Evolutionary conservation across 176 grass and related monocot species (phyloP), one percentile per base, ranked within the genome.

Genomic region (Eleusine coracana): DNA sequence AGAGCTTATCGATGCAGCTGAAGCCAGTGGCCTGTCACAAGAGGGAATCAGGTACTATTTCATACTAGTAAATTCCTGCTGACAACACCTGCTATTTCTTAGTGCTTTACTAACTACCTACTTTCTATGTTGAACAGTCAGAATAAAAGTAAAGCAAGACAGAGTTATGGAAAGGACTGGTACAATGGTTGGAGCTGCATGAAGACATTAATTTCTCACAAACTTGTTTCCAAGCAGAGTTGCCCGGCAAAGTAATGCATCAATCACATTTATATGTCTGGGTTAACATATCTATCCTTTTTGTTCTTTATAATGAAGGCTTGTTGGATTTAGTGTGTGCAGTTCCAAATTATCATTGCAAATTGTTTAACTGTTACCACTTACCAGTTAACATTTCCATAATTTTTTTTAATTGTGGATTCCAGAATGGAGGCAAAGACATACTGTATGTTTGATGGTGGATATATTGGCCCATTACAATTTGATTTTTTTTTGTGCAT

Each of bases 181-280:
- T 93, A 93, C 78, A 88, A 71, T 88, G 95, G 95, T 75, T 98
- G 95, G 95, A 98, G 48, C 70, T 91, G 92, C 79, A 94, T 97
- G 88, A 98, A 98, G 84, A 98, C 79, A 68, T 84, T 98, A 39
- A 34, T 84, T 52, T 77, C 68, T 20, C 93, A 91, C 69, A 56
- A 60, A 27, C 71, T 97, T 64, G 88, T 94, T 49, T 50, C 63
- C 49, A 98, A 91, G 80, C 86, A 70, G 41, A 89, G 84, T 71
- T 84, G 70, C 64, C 95, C 95, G 52, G 92, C 84, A 79, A 92
- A 91, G 95, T 98, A 89, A 88, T 80, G 74, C 75, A 76, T 31
- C 11, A 71, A 2, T 31, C 69, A 48, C 56, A 80, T 46, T 27
- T 50, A 50, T 3, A 69, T 63, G 15, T 45, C 39, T 85, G 51